Evolutionary conservation across 2,329 filamentous ascomycete genomes (phyloP).

Genomic region (Beauveria rudraprayagi): DNA sequence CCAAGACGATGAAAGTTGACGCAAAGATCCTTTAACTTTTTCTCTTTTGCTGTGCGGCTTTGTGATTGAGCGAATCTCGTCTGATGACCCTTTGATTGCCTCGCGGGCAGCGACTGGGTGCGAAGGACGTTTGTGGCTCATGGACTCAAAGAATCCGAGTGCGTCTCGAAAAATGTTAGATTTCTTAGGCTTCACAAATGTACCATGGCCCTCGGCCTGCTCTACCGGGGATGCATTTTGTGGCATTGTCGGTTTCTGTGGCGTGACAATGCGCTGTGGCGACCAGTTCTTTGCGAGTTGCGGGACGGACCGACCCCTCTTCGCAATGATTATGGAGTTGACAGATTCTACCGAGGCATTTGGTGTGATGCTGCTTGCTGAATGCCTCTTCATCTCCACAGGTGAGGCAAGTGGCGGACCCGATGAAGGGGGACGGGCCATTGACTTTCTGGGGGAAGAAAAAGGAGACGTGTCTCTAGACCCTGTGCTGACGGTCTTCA

Average conservation of each 20-base stretch:
- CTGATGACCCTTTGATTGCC: background rate
- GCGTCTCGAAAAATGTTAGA: conserved; percentile 15
- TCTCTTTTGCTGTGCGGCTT: background rate
- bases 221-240: background rate
- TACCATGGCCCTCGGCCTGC: background rate
- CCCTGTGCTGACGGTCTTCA: background rate
- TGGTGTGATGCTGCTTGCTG: background rate
- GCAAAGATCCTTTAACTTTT: conserved; percentile 13
- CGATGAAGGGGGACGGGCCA: background rate
- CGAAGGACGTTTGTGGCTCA: conserved; percentile 12
- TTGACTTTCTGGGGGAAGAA: background rate
- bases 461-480: background rate
- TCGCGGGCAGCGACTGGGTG: background rate
- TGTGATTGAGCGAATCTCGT: background rate
- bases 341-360: background rate
- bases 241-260: conserved; percentile 3
- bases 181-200: background rate
- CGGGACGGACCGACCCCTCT: background rate
- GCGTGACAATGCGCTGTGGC: conserved; percentile 9
- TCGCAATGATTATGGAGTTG: background rate
- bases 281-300: background rate
- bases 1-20: conserved; percentile 16
- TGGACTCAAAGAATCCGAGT: conserved; percentile 24
- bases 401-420: background rate
- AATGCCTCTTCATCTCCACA: background rate